These are phyloP conservation scores for Delphinella strobiligena DNA, from an alignment of 2,329 filamentous ascomycete genomes.

Conservation along the genomic window DNA sequence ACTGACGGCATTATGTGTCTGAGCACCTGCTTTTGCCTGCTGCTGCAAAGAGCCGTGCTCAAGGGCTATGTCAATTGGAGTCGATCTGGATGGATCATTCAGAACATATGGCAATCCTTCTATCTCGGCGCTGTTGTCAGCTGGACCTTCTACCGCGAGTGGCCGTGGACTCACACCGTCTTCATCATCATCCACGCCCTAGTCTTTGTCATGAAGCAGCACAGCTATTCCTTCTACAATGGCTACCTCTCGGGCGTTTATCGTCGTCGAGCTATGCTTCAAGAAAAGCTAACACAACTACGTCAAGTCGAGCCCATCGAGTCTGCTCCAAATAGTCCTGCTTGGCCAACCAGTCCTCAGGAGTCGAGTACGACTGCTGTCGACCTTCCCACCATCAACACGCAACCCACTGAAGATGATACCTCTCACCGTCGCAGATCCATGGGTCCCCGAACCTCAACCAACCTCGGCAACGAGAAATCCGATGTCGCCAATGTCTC, in stretches of 20 bases:
- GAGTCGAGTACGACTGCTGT: conserved; percentile 4
- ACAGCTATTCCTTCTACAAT: conserved; percentile 69
- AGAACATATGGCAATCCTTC: conserved; percentile 59
- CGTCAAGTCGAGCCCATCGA: conserved; percentile 38
- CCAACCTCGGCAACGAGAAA: conserved; percentile 33
- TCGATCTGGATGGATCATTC: conserved; percentile 57
- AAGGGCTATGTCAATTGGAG: conserved; percentile 56
- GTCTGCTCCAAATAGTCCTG: conserved; percentile 23
- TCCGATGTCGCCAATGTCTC: conserved; percentile 51
- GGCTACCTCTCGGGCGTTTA: conserved; percentile 52
- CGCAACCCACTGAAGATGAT: neutral
- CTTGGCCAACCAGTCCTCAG: neutral
- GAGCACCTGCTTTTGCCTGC: conserved; percentile 51
- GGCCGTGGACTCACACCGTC: conserved; percentile 74
- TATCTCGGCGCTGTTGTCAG: conserved; percentile 52
- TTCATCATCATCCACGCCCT: conserved; percentile 65
- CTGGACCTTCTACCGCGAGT: conserved; percentile 58
- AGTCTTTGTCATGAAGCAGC: conserved; percentile 74
- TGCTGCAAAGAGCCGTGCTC: conserved; percentile 50
- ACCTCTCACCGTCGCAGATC: conserved; percentile 17
- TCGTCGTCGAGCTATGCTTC: conserved; percentile 32
- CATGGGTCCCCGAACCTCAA: conserved; percentile 27
- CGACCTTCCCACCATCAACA: conserved; percentile 8
- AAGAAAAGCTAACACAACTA: conserved; percentile 44
- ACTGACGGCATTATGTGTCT: conserved; percentile 61